A percentile compares a stretch with the other conserved stretches of the same genome.
These are phyloP conservation scores for Edaphochlamys debaryana DNA, from an alignment of 139 green algal genomes.

Conservation along the genomic window DNA sequence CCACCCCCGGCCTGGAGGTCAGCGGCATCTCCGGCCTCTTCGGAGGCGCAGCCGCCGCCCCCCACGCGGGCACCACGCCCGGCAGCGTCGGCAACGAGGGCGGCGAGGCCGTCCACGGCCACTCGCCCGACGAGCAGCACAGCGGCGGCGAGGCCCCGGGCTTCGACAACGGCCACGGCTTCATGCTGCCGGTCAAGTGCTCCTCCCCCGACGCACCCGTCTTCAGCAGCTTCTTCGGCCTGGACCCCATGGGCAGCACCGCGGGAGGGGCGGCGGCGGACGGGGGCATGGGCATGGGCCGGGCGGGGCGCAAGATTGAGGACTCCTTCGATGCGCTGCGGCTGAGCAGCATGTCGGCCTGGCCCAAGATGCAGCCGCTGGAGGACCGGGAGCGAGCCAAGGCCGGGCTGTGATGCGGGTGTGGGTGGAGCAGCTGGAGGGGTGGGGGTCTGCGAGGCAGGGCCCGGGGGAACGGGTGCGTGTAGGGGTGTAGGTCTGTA, in stretches of 20 bases:
- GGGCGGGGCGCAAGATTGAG: neutral
- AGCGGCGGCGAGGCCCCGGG: too few relatives aligned
- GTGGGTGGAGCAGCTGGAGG: neutral
- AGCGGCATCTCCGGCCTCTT: neutral
- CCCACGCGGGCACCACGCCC: neutral
- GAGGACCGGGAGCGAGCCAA: neutral
- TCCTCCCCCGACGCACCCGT: neutral
- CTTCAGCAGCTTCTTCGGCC: neutral
- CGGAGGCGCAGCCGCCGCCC: neutral
- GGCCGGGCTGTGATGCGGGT: neutral
- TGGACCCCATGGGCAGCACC: neutral
- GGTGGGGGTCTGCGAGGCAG: too few relatives aligned
- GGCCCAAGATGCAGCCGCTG: neutral
- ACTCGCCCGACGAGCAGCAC: neutral
- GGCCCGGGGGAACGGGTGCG: too few relatives aligned
- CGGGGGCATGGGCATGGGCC: neutral
- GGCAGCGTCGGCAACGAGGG: neutral
- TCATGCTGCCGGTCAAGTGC: neutral
- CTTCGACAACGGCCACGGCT: neutral
- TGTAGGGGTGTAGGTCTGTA: too few relatives aligned
- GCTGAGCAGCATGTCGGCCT: constrained; percentile 19
- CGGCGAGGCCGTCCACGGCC: neutral
- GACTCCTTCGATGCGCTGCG: constrained; percentile 19
- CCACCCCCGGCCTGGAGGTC: neutral
- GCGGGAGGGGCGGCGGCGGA: too few relatives aligned